These are phyloP conservation scores for Crithidia expoeki DNA, from an alignment of 208 protist species.

Conservation along the genomic window DNA sequence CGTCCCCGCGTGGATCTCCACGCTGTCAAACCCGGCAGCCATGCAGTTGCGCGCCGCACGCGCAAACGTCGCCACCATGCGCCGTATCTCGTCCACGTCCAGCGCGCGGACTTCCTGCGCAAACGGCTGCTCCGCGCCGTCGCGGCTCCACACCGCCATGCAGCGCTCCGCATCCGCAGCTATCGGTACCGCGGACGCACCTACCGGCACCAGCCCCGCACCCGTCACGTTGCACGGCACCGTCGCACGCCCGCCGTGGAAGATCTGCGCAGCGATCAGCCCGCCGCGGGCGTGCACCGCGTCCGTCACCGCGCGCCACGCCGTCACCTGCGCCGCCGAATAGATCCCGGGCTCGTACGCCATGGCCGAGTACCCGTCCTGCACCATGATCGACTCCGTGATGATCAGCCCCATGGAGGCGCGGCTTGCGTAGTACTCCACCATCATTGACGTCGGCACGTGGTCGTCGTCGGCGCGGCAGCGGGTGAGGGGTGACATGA, in stretches of 20 bases:
- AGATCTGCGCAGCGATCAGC: slow-evolving; percentile 68
- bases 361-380: slow-evolving; percentile 51
- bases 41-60: slow-evolving; percentile 70
- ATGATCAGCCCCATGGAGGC: slow-evolving; percentile 74
- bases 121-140: slow-evolving; percentile 26
- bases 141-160: too few relatives aligned
- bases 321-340: slow-evolving; percentile 54
- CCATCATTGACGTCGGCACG: slow-evolving; percentile 47
- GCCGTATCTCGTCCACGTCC: slow-evolving; percentile 67
- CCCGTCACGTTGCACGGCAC: slow-evolving; percentile 41
- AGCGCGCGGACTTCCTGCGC: slow-evolving; percentile 40
- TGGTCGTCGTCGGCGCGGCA: slow-evolving; percentile 49
- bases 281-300: slow-evolving; percentile 77
- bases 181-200: slow-evolving; percentile 37
- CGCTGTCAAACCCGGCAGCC: slow-evolving; percentile 87
- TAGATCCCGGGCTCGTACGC: slow-evolving; percentile 63
- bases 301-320: slow-evolving; percentile 72
- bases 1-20: slow-evolving; percentile 91
- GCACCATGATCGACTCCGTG: slow-evolving; percentile 64
- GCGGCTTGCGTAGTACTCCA: slow-evolving; percentile 73
- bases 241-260: slow-evolving; percentile 59
- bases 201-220: slow-evolving; percentile 32
- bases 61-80: slow-evolving; percentile 59
- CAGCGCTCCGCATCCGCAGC: too few relatives aligned
- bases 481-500: slow-evolving; percentile 75